Conservation (phyloP, 441 rosid genomes). For the Gossypium trilobum region DNA sequence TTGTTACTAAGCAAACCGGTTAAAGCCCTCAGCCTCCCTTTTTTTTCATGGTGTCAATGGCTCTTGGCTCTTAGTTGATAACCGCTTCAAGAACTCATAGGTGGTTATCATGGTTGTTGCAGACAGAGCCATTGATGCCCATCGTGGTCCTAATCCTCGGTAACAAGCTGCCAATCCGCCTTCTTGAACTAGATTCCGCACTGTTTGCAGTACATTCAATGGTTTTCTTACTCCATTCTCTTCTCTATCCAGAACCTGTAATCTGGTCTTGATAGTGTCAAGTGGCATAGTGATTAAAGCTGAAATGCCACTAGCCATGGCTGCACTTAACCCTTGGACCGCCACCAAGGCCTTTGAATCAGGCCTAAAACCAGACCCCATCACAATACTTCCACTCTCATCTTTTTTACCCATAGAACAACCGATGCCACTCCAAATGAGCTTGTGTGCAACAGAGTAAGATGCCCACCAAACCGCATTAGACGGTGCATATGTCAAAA, state of each 20-base stretch:
- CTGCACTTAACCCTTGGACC: constrained; percentile 77
- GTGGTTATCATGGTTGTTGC: constrained; percentile 63
- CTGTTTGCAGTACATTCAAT: constrained; percentile 33
- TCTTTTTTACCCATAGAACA: constrained; percentile 33
- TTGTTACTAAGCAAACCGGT: constrained; percentile 9
- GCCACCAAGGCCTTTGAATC: constrained; percentile 56
- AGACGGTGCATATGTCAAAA: constrained; percentile 63
- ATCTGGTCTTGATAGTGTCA: constrained; percentile 76
- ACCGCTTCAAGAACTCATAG: constrained; percentile 50
- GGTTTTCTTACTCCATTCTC: constrained; percentile 56
- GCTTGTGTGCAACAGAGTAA: constrained; percentile 47
- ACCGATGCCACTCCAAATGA: constrained; percentile 44
- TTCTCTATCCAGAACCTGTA: constrained; percentile 64
- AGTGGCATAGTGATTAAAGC: constrained; percentile 80
- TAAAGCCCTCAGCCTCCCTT: not conserved
- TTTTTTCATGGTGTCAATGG: constrained; percentile 18
- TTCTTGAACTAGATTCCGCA: constrained; percentile 41
- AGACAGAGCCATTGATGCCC: constrained; percentile 63
- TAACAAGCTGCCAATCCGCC: constrained; percentile 57
- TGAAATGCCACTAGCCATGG: constrained; percentile 67
- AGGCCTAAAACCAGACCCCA: constrained; percentile 27
- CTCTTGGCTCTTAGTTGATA: constrained; percentile 38
- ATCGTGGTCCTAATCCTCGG: constrained; percentile 61
- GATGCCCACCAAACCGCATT: constrained; percentile 72
- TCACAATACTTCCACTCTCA: not conserved